Percentiles rank a stretch among this genome's conserved stretches.
These are phyloP conservation scores for Daphne laureola DNA, from an alignment of 441 rosid genomes.

Conservation along the genomic window DNA sequence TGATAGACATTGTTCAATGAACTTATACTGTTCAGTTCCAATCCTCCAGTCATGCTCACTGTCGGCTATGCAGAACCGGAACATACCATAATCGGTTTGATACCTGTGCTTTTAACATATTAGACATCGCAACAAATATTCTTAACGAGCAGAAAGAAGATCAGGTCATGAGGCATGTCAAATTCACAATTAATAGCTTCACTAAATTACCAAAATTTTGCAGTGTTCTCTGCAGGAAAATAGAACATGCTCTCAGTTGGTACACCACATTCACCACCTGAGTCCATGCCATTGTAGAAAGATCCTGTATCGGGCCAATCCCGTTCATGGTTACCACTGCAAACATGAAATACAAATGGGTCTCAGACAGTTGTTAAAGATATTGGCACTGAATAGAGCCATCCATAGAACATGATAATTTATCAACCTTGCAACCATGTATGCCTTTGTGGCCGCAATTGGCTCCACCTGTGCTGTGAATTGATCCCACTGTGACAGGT, in stretches of 20 bases:
- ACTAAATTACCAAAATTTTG: conserved; percentile 69
- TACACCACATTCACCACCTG: conserved; percentile 97
- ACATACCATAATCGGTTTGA: conserved; percentile 78
- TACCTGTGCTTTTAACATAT: conserved; percentile 47
- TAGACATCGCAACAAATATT: not conserved
- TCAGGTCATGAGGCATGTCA: no score
- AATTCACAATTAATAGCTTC: no score
- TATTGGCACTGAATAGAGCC: not conserved
- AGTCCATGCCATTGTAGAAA: conserved; percentile 57
- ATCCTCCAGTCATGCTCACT: conserved; percentile 94
- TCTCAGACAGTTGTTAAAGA: not conserved
- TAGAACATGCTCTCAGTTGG: conserved; percentile 82
- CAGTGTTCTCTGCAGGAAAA: conserved; percentile 84
- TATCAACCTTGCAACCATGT: conserved; percentile 76
- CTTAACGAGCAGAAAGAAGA: no score
- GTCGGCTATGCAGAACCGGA: conserved; percentile 89
- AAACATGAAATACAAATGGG: conserved; percentile 9
- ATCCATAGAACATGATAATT: not conserved
- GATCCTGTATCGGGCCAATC: conserved; percentile 87
- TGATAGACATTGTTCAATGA: conserved; percentile 82
- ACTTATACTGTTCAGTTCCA: conserved; percentile 68
- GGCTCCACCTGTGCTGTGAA: conserved; percentile 92
- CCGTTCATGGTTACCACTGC: conserved; percentile 89
- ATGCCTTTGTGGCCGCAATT: conserved; percentile 66
- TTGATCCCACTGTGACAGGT: conserved; percentile 96